Evolutionary conservation across 2,329 filamentous ascomycete genomes (phyloP).

Genomic region (Stagonosporopsis tanaceti): DNA sequence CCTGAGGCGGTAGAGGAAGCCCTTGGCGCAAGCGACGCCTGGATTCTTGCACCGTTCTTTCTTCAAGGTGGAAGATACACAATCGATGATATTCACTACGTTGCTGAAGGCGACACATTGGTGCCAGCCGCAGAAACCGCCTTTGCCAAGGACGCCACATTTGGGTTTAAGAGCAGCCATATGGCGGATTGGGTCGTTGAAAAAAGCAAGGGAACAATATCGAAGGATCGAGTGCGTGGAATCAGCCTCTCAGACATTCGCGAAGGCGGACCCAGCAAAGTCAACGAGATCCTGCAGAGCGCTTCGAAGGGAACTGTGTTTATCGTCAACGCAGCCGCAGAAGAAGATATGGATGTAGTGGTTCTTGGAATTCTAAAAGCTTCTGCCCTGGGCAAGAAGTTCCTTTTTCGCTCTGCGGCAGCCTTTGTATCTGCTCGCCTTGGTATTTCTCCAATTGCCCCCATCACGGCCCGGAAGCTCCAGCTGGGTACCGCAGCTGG

Average conservation of each 20-base stretch:
- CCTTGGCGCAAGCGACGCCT: slow-evolving; percentile 60
- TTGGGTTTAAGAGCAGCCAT: slow-evolving; percentile 65
- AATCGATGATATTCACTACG: slow-evolving; percentile 66
- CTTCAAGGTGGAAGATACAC: slow-evolving; percentile 66
- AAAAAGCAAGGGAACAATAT: slow-evolving; percentile 58
- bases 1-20: slow-evolving; percentile 61
- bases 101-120: slow-evolving; percentile 59
- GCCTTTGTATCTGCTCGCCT: slow-evolving; percentile 60
- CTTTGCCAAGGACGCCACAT: slow-evolving; percentile 65
- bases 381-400: slow-evolving; percentile 51
- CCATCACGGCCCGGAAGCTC: slow-evolving; percentile 58
- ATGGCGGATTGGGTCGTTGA: slow-evolving; percentile 63
- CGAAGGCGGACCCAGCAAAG: slow-evolving; percentile 53
- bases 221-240: slow-evolving; percentile 51
- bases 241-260: slow-evolving; percentile 60
- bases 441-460: slow-evolving; percentile 61
- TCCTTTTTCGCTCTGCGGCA: slow-evolving; percentile 57
- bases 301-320: slow-evolving; percentile 54
- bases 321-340: slow-evolving; percentile 62
- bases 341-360: slow-evolving; percentile 65
- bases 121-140: slow-evolving; percentile 63
- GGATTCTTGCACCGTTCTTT: slow-evolving; percentile 67
- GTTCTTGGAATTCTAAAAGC: slow-evolving; percentile 58
- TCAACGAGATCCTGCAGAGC: slow-evolving; percentile 52
- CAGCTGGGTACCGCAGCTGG: slow-evolving; percentile 51